Evolutionary conservation across 176 grass and related monocot genomes (phyloP), one percentile per base, ranked within the genome.

Genomic region (Oryza nivara): DNA sequence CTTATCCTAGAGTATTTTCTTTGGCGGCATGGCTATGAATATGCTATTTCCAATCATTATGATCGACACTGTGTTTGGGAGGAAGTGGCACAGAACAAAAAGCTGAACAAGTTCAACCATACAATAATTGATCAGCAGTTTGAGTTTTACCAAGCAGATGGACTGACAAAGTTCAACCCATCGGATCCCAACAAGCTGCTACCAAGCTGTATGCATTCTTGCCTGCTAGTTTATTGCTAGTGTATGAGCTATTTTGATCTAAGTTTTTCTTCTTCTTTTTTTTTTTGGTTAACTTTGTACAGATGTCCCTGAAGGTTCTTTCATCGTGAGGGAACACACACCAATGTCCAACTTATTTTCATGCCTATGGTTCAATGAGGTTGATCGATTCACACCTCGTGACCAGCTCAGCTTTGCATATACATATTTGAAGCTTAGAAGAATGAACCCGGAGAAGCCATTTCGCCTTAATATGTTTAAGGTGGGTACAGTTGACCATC

Each of bases 271-370:
- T 13, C 68, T 61, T 44, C 15, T 38, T 73, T 66, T 44, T 66
- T 44, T 28, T 28, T 28, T 17, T 26, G 60, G 48, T 81, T 12
- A 41, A 71, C 65, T 84, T 76, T 43, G 25, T 75, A 45, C 88
- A 99, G 96, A 99, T 94, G 96, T 99, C 25, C 96, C 96, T 70
- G 96, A 99, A 94, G 96, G 96, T 40, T 99, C 96, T 86, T 99
- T 99, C 76, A 99, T 99, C 11, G 88, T 96, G 84, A 92, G 93
- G 80, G 93, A 90, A 75, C 96, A 99, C 86, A 99, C 96, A 60
- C 90, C 96, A 47, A 96, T 96, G 96, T 99, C 96, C 20, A 99
- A 99, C 72, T 80, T 96, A 76, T 99, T 96, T 84, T 96, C 96
- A 36, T 99, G 96, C 72, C 79, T 96, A 23, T 99, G 96, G 96